These are phyloP conservation scores for Geotrichum reessii DNA, from an alignment of 1,139 yeast genomes.

Conservation along the genomic window DNA sequence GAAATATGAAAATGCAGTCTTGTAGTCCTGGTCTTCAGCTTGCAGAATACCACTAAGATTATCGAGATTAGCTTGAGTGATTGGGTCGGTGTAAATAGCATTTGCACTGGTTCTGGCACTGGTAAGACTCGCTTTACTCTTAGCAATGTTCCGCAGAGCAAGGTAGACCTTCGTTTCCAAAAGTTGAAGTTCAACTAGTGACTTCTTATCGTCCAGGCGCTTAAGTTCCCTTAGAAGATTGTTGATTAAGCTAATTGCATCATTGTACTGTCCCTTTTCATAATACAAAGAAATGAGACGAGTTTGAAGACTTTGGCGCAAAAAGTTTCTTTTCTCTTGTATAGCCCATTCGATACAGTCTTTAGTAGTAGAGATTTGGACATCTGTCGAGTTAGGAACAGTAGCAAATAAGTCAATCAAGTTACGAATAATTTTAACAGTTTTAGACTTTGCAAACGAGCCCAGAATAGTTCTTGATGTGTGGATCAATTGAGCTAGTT, in stretches of 20 bases:
- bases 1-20: conserved; percentile 92
- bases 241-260: conserved; percentile 67
- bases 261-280: conserved; percentile 57
- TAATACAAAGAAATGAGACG: conserved; percentile 74
- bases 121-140: conserved; percentile 86
- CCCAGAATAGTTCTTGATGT: conserved; percentile 64
- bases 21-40: conserved; percentile 95
- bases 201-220: conserved; percentile 89
- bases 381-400: conserved; percentile 61
- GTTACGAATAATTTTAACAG: conserved; percentile 69
- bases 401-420: conserved; percentile 72
- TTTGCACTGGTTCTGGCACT: conserved; percentile 96
- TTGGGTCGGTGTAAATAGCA: conserved; percentile 91
- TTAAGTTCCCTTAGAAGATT: conserved; percentile 77
- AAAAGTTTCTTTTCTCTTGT: conserved; percentile 73
- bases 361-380: conserved; percentile 68
- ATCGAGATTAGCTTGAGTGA: conserved; percentile 89
- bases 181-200: conserved; percentile 90
- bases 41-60: conserved; percentile 92
- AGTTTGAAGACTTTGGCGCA: conserved; percentile 82
- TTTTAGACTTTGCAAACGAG: conserved; percentile 83
- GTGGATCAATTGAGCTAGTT: conserved; percentile 58
- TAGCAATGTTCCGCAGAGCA: conserved; percentile 86
- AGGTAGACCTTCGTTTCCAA: conserved; percentile 88
- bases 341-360: conserved; percentile 87